Base-by-base conservation (phyloP, 805 yeast genomes). In the Sungouiella blattae region DNA sequence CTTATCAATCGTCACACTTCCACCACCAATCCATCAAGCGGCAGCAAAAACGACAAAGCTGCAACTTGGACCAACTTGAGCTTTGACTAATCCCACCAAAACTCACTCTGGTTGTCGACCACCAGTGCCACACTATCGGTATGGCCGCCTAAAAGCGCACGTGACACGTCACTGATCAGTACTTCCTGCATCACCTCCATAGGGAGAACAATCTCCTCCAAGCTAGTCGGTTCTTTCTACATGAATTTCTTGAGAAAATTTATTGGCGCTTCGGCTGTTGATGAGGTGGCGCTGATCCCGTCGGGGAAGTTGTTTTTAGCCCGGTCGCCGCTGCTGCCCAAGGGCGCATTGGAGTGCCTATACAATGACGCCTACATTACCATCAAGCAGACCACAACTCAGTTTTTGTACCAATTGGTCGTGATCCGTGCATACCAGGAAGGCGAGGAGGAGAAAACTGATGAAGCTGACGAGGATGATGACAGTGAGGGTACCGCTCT, bases 341-440 rank as follows among this genome's bases (percentile, higher is more conserved):
- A 87, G 55, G 89, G 96, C 6, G 88, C 80, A 17, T 67, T 79
- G 23, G 97, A 93, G 58, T 83, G 89, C 50, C 67, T 87, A 14
- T 89, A 79, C 58, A 81, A 78, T 40, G 95, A 87, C 47, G 89
- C 95, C 2, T 78, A 78, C 25, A 78, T 91, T 11, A 65, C 80
- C 2, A 78, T 91, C 32, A 70, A 87, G 26, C 78, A 77, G 40
- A 78, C 89, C 1, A 69, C 84, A 3, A 71, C 78, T 5, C 80
- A 81, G 11, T 83, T 63, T 51, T 72, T 74, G 47, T 84, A 81
- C 55, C 87, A 84, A 44, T 61, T 91, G 28, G 80, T 81, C 12
- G 77, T 88, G 17, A 78, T 77, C 37, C 77, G 82, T 39, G 82
- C 83, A 0, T 73, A 69, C 40, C 79, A 77, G 29, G 95, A 84